Conservation (phyloP, 1,139 yeast genomes). For the Nadsonia starkeyi-henricii region DNA sequence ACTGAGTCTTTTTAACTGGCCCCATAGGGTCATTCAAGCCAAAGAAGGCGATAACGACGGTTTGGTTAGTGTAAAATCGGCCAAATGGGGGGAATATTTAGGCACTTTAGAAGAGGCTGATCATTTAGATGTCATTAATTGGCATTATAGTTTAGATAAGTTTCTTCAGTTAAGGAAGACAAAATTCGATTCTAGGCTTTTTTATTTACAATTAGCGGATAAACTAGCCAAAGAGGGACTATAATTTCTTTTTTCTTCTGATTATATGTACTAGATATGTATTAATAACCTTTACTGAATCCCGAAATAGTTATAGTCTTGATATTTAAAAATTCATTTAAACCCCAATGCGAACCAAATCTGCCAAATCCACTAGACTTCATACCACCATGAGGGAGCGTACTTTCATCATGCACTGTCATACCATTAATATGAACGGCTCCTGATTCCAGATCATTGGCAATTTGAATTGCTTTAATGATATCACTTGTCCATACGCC, state of each 20-base stretch:
- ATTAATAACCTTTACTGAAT: background rate
- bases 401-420: slow-evolving; percentile 37
- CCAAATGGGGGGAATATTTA: slow-evolving; percentile 71
- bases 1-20: slow-evolving; percentile 43
- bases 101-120: slow-evolving; percentile 73
- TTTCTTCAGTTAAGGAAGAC: slow-evolving; percentile 22
- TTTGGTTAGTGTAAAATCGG: slow-evolving; percentile 60
- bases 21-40: slow-evolving; percentile 46
- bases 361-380: slow-evolving; percentile 16
- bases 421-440: slow-evolving; percentile 38
- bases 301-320: background rate
- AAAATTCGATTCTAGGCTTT: slow-evolving; percentile 54
- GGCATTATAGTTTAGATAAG: slow-evolving; percentile 26
- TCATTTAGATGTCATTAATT: slow-evolving; percentile 68
- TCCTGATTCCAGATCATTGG: slow-evolving; percentile 30
- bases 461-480: slow-evolving; percentile 26
- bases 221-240: slow-evolving; percentile 52
- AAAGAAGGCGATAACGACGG: slow-evolving; percentile 63
- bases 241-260: slow-evolving; percentile 17
- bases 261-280: no score
- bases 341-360: background rate
- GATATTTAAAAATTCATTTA: background rate
- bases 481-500: slow-evolving; percentile 33
- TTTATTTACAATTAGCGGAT: slow-evolving; percentile 64
- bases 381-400: slow-evolving; percentile 44